These are phyloP conservation scores for Lichtheimia ramosa DNA, from an alignment of 371 early-diverging fungal species.

Conservation along the genomic window DNA sequence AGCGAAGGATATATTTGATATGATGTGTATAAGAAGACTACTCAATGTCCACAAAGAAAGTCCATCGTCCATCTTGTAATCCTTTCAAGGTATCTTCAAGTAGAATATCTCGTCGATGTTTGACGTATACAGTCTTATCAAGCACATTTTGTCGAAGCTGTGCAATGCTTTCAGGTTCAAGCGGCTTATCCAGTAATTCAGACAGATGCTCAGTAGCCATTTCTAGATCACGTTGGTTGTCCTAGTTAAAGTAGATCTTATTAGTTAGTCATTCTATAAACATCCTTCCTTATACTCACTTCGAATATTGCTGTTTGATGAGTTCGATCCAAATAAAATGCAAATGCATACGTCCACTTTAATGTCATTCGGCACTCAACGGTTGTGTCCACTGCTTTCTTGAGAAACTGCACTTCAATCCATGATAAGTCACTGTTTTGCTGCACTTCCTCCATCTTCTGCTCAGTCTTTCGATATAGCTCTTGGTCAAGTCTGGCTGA, in stretches of 20 bases:
- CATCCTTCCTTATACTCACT: conserved; percentile 3
- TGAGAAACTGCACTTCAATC: conserved; percentile 96
- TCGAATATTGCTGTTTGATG: conserved; percentile 88
- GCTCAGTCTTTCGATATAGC: conserved; percentile 78
- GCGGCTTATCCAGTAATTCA: conserved; percentile 85
- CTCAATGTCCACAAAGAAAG: conserved; percentile 24
- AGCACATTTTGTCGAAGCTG: conserved; percentile 79
- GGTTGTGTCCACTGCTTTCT: conserved; percentile 83
- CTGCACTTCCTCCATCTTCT: conserved; percentile 93
- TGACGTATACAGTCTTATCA: conserved; percentile 85
- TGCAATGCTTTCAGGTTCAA: conserved; percentile 74
- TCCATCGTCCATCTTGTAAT: conserved; percentile 75
- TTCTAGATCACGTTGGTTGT: conserved; percentile 95
- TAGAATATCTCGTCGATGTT: conserved; percentile 73
- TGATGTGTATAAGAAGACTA: neutral
- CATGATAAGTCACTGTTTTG: conserved; percentile 79
- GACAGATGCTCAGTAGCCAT: conserved; percentile 93
- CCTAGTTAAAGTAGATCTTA: conserved; percentile 30
- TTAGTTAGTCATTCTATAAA: neutral
- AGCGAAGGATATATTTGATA: too few relatives aligned
- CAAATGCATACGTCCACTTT: conserved; percentile 94
- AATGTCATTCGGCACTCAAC: conserved; percentile 80
- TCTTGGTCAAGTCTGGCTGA: conserved; percentile 84
- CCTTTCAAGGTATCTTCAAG: conserved; percentile 83
- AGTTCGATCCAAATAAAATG: conserved; percentile 78